phyloP scores from a whole-genome alignment of 306 rosid species.

The Cucurbita argyrosperma region DNA sequence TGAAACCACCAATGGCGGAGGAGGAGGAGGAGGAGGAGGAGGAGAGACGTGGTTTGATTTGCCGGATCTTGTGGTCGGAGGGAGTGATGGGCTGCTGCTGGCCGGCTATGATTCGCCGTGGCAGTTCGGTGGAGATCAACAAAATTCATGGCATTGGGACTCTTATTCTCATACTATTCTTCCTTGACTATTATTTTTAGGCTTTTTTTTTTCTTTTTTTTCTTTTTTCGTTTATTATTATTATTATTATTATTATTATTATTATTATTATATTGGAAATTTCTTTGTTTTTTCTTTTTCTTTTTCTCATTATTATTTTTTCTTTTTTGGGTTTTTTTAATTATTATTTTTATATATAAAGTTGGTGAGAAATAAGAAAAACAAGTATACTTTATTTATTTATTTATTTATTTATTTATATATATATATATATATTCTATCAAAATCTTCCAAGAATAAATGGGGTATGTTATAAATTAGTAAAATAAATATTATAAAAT shows the following conservation, averaged over 20 bases:
- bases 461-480: too few species aligned
- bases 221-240: neutral
- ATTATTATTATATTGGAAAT: neutral
- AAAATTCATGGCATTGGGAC: constrained; percentile 35
- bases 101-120: constrained; percentile 18
- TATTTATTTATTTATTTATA: too few species aligned
- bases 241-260: neutral
- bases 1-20: neutral
- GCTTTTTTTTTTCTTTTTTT: neutral
- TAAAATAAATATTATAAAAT: too few species aligned
- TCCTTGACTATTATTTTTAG: neutral
- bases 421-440: too few species aligned
- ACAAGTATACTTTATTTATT: too few species aligned
- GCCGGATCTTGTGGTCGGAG: constrained; percentile 14
- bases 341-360: too few species aligned
- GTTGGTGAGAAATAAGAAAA: too few species aligned
- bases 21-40: neutral
- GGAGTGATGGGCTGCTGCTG: constrained; percentile 19
- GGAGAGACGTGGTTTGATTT: constrained; percentile 3
- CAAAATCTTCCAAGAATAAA: too few species aligned
- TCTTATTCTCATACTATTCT: neutral
- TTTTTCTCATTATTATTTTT: neutral
- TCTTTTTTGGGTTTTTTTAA: neutral
- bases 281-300: neutral
- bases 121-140: constrained; percentile 37